Evolutionary conservation across 208 protist genomes (phyloP), one percentile per base, ranked within the genome.

Genomic region (Acanthamoeba lenticulata): DNA sequence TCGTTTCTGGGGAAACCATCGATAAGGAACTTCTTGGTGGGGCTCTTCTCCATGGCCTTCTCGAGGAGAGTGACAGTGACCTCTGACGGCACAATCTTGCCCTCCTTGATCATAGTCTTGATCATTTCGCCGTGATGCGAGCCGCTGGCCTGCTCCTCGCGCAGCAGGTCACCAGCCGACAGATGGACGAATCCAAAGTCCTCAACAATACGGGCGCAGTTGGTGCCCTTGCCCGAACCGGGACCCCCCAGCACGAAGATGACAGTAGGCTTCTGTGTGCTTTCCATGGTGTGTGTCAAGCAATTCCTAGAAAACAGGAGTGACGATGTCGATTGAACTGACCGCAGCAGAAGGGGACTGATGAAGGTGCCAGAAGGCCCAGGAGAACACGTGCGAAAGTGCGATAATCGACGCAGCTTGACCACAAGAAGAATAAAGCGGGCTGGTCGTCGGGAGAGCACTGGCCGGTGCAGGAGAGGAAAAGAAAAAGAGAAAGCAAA

Each of bases 211-310:
- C 97, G 97, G 7, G 94, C 94, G 34, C 98, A 98, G 94, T 99
- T 98, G 27, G 98, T 99, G 65, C 98, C 98, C 86, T 99, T 99
- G 65, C 98, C 98, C 17, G 98, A 96, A 44, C 98, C 98, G 6
- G 98, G 98, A 15, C 98, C 98, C 90, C 98, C 98, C 0, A 98
- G 95, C 60, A 99, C 81, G 15, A 88, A 94, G 90, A 96, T 94
- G 0, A 94, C 72, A 34, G 45, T 77, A 29, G 89, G 89, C 62
- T 93, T 93, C 36, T 45, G 21, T 15, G 36, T 29, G 44, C 74
- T 85, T 29, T 85, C 74, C 74, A 85, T 85, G 45, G 36, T 52
- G 27, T 24, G 21, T 83, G 17, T 38, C 27, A 40, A 83, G 45
- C 65, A 32, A 74, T 38, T 72, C 32, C 32, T 72, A 13, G 62